These are phyloP conservation scores for Trypanosoma cruzi DNA, from an alignment of 208 protist genomes.

Conservation along the genomic window DNA sequence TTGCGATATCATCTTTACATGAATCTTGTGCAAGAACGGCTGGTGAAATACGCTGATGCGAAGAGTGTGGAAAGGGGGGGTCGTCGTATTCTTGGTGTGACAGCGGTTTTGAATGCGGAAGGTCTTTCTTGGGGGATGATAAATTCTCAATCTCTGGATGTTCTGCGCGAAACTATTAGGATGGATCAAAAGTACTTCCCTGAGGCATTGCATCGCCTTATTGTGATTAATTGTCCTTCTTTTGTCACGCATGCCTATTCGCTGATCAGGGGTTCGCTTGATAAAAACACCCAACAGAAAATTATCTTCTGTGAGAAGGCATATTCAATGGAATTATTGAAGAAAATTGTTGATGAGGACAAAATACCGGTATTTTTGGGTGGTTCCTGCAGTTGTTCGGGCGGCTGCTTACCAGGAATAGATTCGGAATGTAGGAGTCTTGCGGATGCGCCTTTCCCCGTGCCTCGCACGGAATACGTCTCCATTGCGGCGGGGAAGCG, in stretches of 20 bases:
- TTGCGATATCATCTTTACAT: slow-evolving; percentile 74
- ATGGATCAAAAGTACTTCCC: slow-evolving; percentile 83
- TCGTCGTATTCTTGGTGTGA: slow-evolving; percentile 60
- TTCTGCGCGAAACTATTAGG: slow-evolving; percentile 48
- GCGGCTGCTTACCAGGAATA: slow-evolving; percentile 51
- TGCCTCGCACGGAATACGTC: slow-evolving; percentile 34
- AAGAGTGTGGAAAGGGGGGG: slow-evolving; percentile 30
- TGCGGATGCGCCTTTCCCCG: background rate
- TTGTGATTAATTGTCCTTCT: slow-evolving; percentile 68
- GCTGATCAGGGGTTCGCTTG: slow-evolving; percentile 58
- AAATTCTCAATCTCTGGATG: slow-evolving; percentile 39
- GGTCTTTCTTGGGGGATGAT: slow-evolving; percentile 63
- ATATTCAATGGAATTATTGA: slow-evolving; percentile 42
- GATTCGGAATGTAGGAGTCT: background rate
- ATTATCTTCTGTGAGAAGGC: slow-evolving; percentile 63
- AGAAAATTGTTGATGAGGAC: slow-evolving; percentile 64
- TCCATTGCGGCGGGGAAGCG: slow-evolving; percentile 50
- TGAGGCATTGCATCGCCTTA: slow-evolving; percentile 72
- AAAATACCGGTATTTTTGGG: slow-evolving; percentile 64
- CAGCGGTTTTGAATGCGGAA: slow-evolving; percentile 60
- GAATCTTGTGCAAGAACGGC: slow-evolving; percentile 74
- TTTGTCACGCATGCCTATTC: slow-evolving; percentile 52
- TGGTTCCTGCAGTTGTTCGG: slow-evolving; percentile 50
- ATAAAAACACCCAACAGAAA: slow-evolving; percentile 67
- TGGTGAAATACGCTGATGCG: slow-evolving; percentile 52